These are phyloP conservation scores for Diutina siamensis DNA, from an alignment of 1,139 yeast genomes.

Conservation along the genomic window DNA sequence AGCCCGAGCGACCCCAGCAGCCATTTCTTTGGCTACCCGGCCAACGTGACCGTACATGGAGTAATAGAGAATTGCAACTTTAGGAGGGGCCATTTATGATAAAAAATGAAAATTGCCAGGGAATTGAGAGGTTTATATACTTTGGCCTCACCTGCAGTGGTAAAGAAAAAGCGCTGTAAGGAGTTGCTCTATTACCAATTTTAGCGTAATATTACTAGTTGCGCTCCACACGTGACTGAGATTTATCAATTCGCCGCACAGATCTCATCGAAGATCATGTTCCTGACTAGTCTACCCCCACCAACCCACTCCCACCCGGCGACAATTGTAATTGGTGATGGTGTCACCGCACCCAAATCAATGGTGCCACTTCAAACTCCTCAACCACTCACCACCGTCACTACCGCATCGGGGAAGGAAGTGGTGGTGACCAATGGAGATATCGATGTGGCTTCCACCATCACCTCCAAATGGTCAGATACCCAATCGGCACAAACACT, in stretches of 20 bases:
- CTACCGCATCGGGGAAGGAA: not conserved
- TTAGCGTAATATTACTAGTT: too few relatives aligned
- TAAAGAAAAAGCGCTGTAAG: too few relatives aligned
- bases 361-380: not conserved
- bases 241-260: too few relatives aligned
- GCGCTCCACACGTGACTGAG: too few relatives aligned
- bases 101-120: not conserved
- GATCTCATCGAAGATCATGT: not conserved
- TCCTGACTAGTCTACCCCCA: not conserved
- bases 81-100: slow-evolving; percentile 11
- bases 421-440: not conserved
- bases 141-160: too few relatives aligned
- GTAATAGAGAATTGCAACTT: slow-evolving; percentile 10
- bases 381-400: not conserved
- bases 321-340: not conserved
- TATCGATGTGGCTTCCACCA: not conserved
- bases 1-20: slow-evolving; percentile 9
- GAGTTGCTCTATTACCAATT: too few relatives aligned
- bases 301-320: not conserved
- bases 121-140: not conserved
- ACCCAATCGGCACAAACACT: slow-evolving; percentile 8
- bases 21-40: slow-evolving; percentile 10
- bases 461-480: not conserved
- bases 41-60: slow-evolving; percentile 10
- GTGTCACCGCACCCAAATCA: not conserved